These are phyloP conservation scores for Russula emetica DNA, from an alignment of 768 basidiomycete genomes.

Conservation along the genomic window DNA sequence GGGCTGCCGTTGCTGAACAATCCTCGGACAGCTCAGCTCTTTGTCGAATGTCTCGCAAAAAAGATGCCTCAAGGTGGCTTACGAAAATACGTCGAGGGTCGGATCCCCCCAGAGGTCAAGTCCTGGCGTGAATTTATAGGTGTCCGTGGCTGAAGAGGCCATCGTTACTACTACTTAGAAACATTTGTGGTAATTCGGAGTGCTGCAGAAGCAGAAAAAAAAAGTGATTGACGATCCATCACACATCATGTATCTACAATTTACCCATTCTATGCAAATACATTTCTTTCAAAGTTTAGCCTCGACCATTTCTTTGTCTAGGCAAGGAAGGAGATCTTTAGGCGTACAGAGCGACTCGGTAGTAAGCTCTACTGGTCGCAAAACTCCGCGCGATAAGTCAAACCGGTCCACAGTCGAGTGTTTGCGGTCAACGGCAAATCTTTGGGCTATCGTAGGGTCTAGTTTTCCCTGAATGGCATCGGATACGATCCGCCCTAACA, in stretches of 20 bases:
- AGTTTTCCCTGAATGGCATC: conserved; percentile 66
- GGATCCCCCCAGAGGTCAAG: conserved; percentile 83
- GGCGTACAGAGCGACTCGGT: conserved; percentile 18
- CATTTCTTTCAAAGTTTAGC: not conserved
- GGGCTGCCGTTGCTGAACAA: conserved; percentile 91
- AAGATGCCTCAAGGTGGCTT: conserved; percentile 81
- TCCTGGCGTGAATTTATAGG: conserved; percentile 92
- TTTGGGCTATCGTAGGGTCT: conserved; percentile 44
- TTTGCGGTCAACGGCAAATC: conserved; percentile 61
- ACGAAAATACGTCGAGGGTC: conserved; percentile 77
- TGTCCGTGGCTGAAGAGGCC: conserved; percentile 46
- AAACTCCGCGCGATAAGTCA: conserved; percentile 37
- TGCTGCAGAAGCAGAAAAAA: not conserved
- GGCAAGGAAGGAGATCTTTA: conserved; percentile 23
- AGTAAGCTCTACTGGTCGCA: conserved; percentile 3
- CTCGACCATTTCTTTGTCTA: conserved; percentile 26
- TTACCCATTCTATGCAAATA: conserved; percentile 1
- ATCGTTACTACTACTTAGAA: conserved; percentile 2
- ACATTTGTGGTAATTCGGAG: not conserved
- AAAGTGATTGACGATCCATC: not conserved
- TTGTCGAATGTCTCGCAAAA: conserved; percentile 81
- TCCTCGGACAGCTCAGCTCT: conserved; percentile 80
- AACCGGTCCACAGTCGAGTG: conserved; percentile 31
- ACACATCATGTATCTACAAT: not conserved
- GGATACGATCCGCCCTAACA: conserved; percentile 72